phyloP scores from a whole-genome alignment of 2,329 filamentous ascomycete species.

The Aureobasidium mangrovei region DNA sequence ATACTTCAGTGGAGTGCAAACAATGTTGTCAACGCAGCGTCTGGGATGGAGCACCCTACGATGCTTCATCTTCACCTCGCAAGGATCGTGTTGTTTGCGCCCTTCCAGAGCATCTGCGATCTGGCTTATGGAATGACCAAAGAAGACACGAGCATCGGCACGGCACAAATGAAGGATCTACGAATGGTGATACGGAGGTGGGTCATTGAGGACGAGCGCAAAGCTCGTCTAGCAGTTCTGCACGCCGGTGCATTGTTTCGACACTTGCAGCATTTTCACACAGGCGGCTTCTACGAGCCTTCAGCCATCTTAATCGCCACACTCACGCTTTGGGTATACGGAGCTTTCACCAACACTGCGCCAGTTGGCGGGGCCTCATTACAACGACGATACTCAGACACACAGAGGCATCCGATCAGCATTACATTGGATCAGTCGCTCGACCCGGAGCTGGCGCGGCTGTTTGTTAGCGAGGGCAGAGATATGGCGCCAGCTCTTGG shows the following conservation, averaged over 20 bases:
- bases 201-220: conserved; percentile 45
- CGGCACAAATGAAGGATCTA: conserved; percentile 12
- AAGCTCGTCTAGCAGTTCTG: conserved; percentile 48
- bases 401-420: conserved; percentile 8
- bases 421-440: conserved; percentile 18
- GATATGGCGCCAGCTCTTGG: conserved; percentile 17
- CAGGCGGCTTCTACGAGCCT: conserved; percentile 50
- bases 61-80: conserved; percentile 49
- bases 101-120: conserved; percentile 38
- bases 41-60: conserved; percentile 46
- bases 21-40: conserved; percentile 39
- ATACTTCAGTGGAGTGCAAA: conserved; percentile 52
- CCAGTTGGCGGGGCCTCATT: background rate
- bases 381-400: conserved; percentile 4
- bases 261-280: conserved; percentile 43
- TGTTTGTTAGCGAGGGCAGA: conserved; percentile 16
- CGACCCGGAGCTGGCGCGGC: conserved; percentile 18
- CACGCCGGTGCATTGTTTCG: conserved; percentile 46
- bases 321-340: conserved; percentile 56
- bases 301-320: conserved; percentile 58
- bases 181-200: conserved; percentile 36
- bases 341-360: conserved; percentile 20
- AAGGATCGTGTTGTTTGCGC: conserved; percentile 44
- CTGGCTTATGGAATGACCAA: conserved; percentile 31
- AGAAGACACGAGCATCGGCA: conserved; percentile 2